Base-by-base conservation (phyloP, 2,329 filamentous ascomycete species). In the Emergomyces africanus region DNA sequence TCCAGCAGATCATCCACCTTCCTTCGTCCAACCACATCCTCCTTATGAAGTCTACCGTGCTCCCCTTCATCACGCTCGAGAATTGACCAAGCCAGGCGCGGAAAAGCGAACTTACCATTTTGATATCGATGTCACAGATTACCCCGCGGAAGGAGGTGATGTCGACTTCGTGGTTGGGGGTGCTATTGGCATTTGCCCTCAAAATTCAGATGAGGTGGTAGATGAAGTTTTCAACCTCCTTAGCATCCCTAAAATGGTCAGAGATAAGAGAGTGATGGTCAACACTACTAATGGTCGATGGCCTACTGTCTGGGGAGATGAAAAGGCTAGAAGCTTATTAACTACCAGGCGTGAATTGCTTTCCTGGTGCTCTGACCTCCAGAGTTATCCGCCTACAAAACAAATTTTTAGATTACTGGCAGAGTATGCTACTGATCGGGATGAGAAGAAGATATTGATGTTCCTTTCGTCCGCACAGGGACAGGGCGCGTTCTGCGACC, bases 71-170 rank as follows among this genome's bases (percentile, higher is more conserved):
- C 85, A 85, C 66, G 83, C 90, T 2, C 86, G 94, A 59, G 90
- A 96, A 74, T 77, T 99, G 70, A 99, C 94, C 14, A 87, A 84
- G 70, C 79, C 83, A 28, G 92, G 92, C 25, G 94, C 94, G 5
- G 90, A 96, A 78, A 99, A 99, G 82, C 83, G 92, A 61, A 99
- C 94, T 0, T 96, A 92, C 72, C 94, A 99, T 74, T 97, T 97
- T 68, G 94, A 97, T 68, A 83, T 99, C 50, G 94, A 99, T 68
- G 87, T 99, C 55, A 96, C 92, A 54, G 87, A 96, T 70, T 99
- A 99, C 67, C 90, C 94, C 0, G 82, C 84, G 23, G 90, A 95
- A 75, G 81, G 81, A 59, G 87, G 88, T 58, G 80, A 82, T 55
- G 84, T 91, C 5, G 94, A 97, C 70, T 99, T 97, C 80, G 91